Conservation (phyloP, 2,329 filamentous ascomycete genomes). For the Alternaria sp. region DNA sequence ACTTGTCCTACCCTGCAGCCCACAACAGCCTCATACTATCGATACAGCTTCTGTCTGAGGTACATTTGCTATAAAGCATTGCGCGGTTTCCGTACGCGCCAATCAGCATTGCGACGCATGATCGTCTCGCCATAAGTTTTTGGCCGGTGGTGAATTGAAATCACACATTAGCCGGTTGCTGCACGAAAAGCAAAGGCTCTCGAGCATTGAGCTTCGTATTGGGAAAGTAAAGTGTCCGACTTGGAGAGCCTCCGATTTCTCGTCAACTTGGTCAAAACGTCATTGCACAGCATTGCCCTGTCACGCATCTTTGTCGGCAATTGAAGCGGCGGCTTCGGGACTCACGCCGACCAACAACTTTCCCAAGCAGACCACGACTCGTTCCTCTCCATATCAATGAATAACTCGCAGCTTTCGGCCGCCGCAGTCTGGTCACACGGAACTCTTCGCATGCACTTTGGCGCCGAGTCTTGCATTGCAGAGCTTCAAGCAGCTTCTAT, state of each 20-base stretch:
- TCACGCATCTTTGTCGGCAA: not conserved
- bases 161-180: not conserved
- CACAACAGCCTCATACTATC: no score
- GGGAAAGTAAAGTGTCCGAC: not conserved
- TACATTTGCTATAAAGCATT: no score
- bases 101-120: not conserved
- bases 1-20: no score
- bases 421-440: not conserved
- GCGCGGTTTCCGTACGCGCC: no score
- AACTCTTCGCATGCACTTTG: not conserved
- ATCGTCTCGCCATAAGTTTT: not conserved
- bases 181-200: not conserved
- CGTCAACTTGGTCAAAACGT: not conserved
- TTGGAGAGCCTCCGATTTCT: not conserved
- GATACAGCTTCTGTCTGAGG: no score
- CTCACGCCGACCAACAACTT: not conserved
- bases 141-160: not conserved
- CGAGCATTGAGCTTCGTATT: not conserved
- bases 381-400: no score
- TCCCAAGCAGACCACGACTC: not conserved
- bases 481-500: not conserved
- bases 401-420: not conserved
- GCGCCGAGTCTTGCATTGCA: no score
- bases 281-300: not conserved
- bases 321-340: not conserved